Evolutionary conservation across 345 rosid genomes (phyloP).

Genomic region (Eucalyptus polybractea): DNA sequence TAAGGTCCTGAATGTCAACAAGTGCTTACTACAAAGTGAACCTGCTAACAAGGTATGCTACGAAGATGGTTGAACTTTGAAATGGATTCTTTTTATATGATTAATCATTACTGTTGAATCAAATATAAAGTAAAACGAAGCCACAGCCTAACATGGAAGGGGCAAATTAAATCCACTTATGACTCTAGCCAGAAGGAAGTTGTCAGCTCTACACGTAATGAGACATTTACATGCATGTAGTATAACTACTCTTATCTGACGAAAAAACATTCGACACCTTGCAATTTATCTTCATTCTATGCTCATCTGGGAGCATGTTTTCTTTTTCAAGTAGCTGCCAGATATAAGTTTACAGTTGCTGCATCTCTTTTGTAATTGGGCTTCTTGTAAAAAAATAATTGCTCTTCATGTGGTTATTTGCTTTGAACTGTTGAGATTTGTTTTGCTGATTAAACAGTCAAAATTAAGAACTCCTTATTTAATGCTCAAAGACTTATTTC

Average conservation of each 20-base stretch:
- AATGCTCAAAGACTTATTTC: not conserved
- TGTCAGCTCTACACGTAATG: not conserved
- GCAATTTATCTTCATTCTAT: not conserved
- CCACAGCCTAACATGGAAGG: not conserved
- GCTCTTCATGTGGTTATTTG: not conserved
- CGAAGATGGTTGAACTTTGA: not conserved
- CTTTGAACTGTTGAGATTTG: not conserved
- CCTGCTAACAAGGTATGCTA: constrained; percentile 59
- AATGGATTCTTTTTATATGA: not conserved
- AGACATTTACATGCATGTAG: not conserved
- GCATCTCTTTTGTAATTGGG: not conserved
- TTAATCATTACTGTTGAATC: not conserved
- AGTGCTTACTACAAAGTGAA: constrained; percentile 77
- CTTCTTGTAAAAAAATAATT: not conserved
- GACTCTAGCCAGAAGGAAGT: not conserved
- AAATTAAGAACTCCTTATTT: not conserved
- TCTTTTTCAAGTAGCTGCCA: not conserved
- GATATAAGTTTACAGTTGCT: not conserved
- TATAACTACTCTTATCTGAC: too few relatives aligned
- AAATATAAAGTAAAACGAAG: not conserved
- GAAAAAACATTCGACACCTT: too few relatives aligned
- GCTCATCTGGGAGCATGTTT: not conserved
- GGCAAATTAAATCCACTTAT: not conserved
- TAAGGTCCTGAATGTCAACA: constrained; percentile 68
- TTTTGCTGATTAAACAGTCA: not conserved